Conservation (phyloP, 2,329 filamentous ascomycete species). For the Fusarium sp. region DNA sequence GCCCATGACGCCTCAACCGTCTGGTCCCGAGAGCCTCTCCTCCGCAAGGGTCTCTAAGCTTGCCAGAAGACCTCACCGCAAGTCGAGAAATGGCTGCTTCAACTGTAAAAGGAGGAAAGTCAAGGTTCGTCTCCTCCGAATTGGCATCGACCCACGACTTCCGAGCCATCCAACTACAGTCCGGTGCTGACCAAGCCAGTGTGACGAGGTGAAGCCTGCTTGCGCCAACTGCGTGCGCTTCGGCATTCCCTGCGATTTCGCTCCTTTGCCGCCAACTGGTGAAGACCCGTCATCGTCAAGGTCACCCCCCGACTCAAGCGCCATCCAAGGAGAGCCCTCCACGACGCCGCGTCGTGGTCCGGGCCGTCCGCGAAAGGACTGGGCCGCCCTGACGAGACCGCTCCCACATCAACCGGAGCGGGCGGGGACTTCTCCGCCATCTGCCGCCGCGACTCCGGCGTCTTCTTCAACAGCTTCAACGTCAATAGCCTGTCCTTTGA, state of each 20-base stretch:
- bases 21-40: conserved; percentile 37
- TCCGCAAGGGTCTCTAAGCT: conserved; percentile 41
- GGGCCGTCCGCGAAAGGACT: conserved; percentile 46
- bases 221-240: conserved; percentile 47
- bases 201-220: conserved; percentile 46
- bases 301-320: conserved; percentile 24
- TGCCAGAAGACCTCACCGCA: conserved; percentile 44
- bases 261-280: conserved; percentile 31
- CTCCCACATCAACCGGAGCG: conserved; percentile 33
- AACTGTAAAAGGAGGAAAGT: conserved; percentile 47
- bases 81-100: conserved; percentile 45
- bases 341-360: conserved; percentile 41
- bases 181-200: conserved; percentile 38
- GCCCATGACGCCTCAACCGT: conserved; percentile 39
- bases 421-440: conserved; percentile 38
- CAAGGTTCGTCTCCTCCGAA: conserved; percentile 36
- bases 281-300: conserved; percentile 31
- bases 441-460: conserved; percentile 33
- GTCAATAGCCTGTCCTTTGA: conserved; percentile 36
- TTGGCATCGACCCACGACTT: background rate
- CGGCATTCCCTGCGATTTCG: conserved; percentile 44
- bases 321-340: conserved; percentile 28
- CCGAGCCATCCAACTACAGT: conserved; percentile 5
- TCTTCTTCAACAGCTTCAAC: conserved; percentile 38
- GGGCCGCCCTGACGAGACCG: conserved; percentile 40